A percentile compares a stretch with the other conserved stretches of the same genome.
Conservation (phyloP, 306 rosid genomes). For the Biancaea sappan region DNA sequence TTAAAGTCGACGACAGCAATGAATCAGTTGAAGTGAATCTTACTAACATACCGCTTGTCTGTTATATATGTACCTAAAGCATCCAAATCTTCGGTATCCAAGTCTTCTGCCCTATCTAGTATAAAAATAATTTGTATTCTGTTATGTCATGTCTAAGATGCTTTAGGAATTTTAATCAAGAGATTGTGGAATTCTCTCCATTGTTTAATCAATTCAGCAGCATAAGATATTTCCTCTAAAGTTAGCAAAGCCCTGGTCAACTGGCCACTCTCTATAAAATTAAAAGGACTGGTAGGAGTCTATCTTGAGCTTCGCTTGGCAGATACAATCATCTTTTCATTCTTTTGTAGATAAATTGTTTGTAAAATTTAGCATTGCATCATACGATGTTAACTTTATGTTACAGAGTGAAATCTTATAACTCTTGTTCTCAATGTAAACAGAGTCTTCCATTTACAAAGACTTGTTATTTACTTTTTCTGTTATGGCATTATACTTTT, state of each 20-base stretch:
- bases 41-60: constrained; percentile 63
- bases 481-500: constrained; percentile 6
- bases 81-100: constrained; percentile 46
- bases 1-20: constrained; percentile 46
- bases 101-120: constrained; percentile 51
- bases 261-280: constrained; percentile 64
- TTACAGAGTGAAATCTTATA: neutral
- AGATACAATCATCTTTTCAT: neutral
- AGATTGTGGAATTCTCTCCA: constrained; percentile 25
- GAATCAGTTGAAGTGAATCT: constrained; percentile 59
- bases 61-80: constrained; percentile 68
- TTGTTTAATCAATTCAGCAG: constrained; percentile 24
- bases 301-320: constrained; percentile 20
- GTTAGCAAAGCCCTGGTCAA: constrained; percentile 78
- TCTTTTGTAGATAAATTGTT: neutral
- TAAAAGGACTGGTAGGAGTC: constrained; percentile 79
- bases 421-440: neutral
- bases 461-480: neutral
- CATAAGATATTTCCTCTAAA: constrained; percentile 65
- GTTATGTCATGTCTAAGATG: constrained; percentile 19
- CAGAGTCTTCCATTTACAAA: constrained; percentile 4
- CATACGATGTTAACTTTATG: neutral
- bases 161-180: constrained; percentile 18
- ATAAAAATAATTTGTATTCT: constrained; percentile 37
- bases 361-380: neutral